Percentiles rank a stretch among this genome's conserved stretches.
These are phyloP conservation scores for Fusarium chuoi DNA, from an alignment of 2,329 filamentous ascomycete genomes.

Conservation along the genomic window DNA sequence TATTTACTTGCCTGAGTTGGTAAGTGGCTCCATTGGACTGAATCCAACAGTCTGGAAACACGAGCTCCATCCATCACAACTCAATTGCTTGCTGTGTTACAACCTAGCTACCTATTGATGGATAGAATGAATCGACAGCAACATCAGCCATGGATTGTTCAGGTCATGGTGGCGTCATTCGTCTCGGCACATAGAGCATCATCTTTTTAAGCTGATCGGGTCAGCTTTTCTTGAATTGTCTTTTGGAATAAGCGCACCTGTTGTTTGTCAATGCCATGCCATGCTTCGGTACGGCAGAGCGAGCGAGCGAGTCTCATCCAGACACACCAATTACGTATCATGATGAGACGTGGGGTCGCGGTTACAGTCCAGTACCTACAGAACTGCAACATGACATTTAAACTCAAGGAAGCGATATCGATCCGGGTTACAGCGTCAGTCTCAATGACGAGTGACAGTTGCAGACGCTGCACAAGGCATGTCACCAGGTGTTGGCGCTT, in stretches of 20 bases:
- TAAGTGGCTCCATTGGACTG: conserved; percentile 12
- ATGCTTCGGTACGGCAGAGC: background rate
- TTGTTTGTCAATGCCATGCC: background rate
- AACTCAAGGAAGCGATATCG: conserved; percentile 16
- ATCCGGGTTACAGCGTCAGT: background rate
- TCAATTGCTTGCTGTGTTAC: background rate
- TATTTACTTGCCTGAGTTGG: conserved; percentile 20
- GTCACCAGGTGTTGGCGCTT: conserved; percentile 20
- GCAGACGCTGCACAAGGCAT: conserved; percentile 17
- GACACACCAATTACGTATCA: conserved; percentile 2
- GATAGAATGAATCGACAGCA: background rate
- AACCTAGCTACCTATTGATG: background rate
- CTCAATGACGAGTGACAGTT: conserved; percentile 30
- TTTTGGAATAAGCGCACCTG: conserved; percentile 25
- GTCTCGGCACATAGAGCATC: conserved; percentile 19
- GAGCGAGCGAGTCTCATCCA: background rate
- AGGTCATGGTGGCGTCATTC: conserved; percentile 33
- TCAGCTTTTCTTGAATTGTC: conserved; percentile 13
- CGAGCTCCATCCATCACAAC: conserved; percentile 8
- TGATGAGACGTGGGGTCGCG: conserved; percentile 13
- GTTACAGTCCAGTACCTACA: background rate
- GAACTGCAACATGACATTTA: conserved; percentile 13
- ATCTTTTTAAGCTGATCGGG: background rate
- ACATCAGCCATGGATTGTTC: background rate
- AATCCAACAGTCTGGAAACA: conserved; percentile 28